These are phyloP conservation scores for Zygosaccharomyces pseudorouxii DNA, from an alignment of 805 yeast species.

Conservation along the genomic window DNA sequence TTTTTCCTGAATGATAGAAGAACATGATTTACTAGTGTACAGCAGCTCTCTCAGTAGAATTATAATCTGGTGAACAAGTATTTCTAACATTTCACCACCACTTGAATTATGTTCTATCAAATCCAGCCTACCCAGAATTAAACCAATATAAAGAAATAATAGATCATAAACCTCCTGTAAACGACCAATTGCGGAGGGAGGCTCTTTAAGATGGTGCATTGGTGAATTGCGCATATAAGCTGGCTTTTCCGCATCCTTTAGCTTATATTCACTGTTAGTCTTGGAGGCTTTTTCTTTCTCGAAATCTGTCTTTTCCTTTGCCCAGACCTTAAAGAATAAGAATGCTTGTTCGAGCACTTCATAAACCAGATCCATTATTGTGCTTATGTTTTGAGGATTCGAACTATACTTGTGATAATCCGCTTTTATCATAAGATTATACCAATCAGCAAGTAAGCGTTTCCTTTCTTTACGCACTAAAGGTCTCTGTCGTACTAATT, in stretches of 20 bases:
- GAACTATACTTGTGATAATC: conserved; percentile 67
- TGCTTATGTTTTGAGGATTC: conserved; percentile 52
- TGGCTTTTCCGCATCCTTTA: not conserved
- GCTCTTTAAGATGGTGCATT: conserved; percentile 43
- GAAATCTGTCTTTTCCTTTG: conserved; percentile 44
- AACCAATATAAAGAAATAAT: conserved; percentile 55
- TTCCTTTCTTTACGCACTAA: conserved; percentile 61
- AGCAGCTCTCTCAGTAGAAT: conserved; percentile 58
- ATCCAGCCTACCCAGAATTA: conserved; percentile 73
- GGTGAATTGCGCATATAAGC: not conserved
- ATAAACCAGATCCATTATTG: conserved; percentile 56
- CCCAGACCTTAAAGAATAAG: conserved; percentile 67
- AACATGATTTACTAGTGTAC: conserved; percentile 51
- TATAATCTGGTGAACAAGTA: conserved; percentile 63
- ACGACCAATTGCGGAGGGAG: conserved; percentile 62
- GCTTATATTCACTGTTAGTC: not conserved
- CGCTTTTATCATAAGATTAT: conserved; percentile 68
- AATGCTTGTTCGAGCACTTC: conserved; percentile 65
- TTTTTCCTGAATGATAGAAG: conserved; percentile 33
- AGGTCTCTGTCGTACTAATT: conserved; percentile 59
- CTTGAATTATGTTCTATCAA: conserved; percentile 66
- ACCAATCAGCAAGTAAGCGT: conserved; percentile 73
- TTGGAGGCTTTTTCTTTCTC: conserved; percentile 14
- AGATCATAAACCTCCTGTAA: conserved; percentile 60
- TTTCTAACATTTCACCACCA: conserved; percentile 66